A percentile compares a stretch with the other conserved stretches of the same genome.
Conservation (phyloP, 2,329 filamentous ascomycete genomes). For the Paraconiothyrium brasiliense region DNA sequence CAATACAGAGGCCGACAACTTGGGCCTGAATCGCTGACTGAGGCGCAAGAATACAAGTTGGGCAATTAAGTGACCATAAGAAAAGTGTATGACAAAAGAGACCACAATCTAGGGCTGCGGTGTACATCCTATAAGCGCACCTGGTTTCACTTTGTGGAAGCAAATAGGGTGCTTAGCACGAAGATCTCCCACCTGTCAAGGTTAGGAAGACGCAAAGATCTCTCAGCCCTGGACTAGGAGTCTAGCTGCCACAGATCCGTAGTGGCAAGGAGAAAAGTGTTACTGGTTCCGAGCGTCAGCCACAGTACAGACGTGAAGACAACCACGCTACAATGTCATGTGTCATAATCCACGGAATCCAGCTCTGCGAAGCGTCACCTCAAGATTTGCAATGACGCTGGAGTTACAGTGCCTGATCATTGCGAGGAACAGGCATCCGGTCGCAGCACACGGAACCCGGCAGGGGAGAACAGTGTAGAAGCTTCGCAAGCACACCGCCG, state of each 20-base stretch:
- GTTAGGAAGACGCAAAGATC: constrained; percentile 27
- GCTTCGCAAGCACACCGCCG: background rate
- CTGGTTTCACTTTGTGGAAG: background rate
- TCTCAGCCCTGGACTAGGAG: constrained; percentile 20
- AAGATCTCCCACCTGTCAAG: constrained; percentile 25
- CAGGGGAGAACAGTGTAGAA: background rate
- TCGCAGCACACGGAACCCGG: background rate
- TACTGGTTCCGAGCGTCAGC: constrained; percentile 6
- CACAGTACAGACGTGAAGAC: constrained; percentile 10
- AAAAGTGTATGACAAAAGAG: constrained; percentile 16
- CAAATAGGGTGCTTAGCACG: constrained; percentile 19
- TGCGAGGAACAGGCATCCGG: constrained; percentile 4
- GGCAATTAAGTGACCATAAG: constrained; percentile 7
- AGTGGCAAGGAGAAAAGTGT: constrained; percentile 19
- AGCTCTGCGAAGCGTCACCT: background rate
- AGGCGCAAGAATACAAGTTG: background rate
- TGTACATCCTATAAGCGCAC: background rate
- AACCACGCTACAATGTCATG: background rate
- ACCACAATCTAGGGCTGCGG: background rate
- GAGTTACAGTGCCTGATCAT: background rate
- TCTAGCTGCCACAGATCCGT: constrained; percentile 21
- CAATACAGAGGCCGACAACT: constrained; percentile 20
- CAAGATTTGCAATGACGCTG: background rate
- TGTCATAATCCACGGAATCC: background rate
- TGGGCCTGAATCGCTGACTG: background rate